These are phyloP conservation scores for Leishmania mexicana DNA, from an alignment of 208 protist genomes.

Conservation along the genomic window DNA sequence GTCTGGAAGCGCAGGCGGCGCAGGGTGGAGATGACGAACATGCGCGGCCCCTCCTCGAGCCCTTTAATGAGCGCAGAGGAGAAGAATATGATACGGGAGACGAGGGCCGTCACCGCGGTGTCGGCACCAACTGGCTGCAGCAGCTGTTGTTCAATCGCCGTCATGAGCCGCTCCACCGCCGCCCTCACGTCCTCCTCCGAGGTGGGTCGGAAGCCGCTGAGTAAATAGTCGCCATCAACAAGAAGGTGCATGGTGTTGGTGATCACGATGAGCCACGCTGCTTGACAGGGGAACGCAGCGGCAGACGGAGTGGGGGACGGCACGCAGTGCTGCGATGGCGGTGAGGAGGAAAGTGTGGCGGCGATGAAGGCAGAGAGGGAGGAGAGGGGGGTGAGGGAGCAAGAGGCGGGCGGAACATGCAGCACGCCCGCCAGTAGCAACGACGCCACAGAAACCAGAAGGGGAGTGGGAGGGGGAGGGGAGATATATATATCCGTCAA, in stretches of 20 bases:
- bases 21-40: conserved; percentile 55
- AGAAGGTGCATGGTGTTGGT: conserved; percentile 46
- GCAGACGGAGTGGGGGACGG: neutral
- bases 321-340: neutral
- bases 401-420: neutral
- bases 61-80: conserved; percentile 60
- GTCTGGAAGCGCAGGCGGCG: conserved; percentile 74
- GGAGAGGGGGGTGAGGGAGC: neutral
- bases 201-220: conserved; percentile 64
- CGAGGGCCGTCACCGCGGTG: conserved; percentile 17
- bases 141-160: conserved; percentile 52
- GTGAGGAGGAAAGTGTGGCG: neutral
- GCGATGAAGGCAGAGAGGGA: neutral
- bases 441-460: neutral
- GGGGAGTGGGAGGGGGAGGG: no score
- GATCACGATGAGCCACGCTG: neutral
- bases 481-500: neutral
- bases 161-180: conserved; percentile 44
- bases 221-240: conserved; percentile 80
- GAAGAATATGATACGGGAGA: conserved; percentile 67
- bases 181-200: conserved; percentile 46
- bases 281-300: neutral
- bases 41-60: conserved; percentile 40
- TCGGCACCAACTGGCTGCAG: conserved; percentile 16
- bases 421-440: neutral